Conservation (phyloP, 2,329 filamentous ascomycete genomes). For the Scytalidium lignicola region DNA sequence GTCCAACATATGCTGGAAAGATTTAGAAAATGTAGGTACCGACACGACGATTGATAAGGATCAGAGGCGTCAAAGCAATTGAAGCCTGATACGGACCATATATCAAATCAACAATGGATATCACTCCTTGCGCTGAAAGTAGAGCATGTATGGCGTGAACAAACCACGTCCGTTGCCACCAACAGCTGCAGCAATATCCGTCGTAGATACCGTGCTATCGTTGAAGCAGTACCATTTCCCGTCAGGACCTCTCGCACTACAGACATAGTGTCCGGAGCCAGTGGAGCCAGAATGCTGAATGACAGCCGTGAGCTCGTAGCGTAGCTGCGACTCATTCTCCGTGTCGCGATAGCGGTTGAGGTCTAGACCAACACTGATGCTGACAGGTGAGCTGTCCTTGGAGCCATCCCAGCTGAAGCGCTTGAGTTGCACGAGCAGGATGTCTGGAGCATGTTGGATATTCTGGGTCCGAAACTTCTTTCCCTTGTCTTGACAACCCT, state of each 20-base stretch:
- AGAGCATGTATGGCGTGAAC: conserved; percentile 14
- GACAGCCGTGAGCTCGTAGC: conserved; percentile 26
- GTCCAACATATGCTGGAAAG: too few species aligned
- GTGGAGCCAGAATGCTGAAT: conserved; percentile 21
- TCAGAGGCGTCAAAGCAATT: too few species aligned
- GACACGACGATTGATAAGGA: too few species aligned
- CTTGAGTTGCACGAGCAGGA: conserved; percentile 23
- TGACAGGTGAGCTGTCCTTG: conserved; percentile 16
- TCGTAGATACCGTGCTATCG: conserved; percentile 5
- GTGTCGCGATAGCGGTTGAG: conserved; percentile 16
- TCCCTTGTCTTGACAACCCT: conserved; percentile 13
- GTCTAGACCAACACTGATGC: conserved; percentile 17
- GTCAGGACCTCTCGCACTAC: conserved; percentile 9
- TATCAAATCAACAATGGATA: too few species aligned
- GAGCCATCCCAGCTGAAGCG: conserved; percentile 17
- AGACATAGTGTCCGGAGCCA: conserved; percentile 16
- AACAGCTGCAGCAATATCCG: not conserved
- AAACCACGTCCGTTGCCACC: not conserved
- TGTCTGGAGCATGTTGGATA: conserved; percentile 20
- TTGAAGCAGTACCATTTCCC: conserved; percentile 15
- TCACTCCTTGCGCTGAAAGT: conserved; percentile 9
- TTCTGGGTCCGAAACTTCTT: conserved; percentile 9
- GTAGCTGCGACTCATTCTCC: conserved; percentile 6
- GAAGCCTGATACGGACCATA: too few species aligned
- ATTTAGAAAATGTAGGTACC: too few species aligned